Conservation (phyloP, 805 yeast species). For the Soucietia sequanensis region DNA sequence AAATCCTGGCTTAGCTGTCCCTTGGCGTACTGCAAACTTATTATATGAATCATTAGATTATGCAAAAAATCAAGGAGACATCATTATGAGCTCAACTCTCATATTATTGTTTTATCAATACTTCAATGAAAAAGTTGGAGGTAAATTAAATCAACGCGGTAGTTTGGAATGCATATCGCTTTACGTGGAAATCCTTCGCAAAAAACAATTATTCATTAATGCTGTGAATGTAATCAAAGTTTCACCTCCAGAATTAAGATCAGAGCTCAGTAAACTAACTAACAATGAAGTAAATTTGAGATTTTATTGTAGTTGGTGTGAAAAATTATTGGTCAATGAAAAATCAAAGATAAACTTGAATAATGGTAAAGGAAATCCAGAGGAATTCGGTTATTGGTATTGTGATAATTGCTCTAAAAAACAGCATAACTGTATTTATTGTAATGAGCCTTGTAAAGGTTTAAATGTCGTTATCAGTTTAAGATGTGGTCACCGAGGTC, state of each 20-base stretch:
- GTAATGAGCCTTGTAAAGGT: constrained; percentile 76
- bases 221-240: constrained; percentile 55
- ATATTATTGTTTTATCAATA: constrained; percentile 50
- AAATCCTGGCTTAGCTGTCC: too few relatives aligned
- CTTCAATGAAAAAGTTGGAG: constrained; percentile 8
- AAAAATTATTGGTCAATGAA: constrained; percentile 59
- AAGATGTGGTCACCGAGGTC: constrained; percentile 86
- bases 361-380: constrained; percentile 9
- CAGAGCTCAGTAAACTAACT: constrained; percentile 29
- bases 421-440: constrained; percentile 71
- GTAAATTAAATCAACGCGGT: constrained; percentile 23
- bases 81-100: constrained; percentile 57
- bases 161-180: constrained; percentile 55
- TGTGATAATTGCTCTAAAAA: constrained; percentile 67
- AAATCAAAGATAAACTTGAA: constrained; percentile 39
- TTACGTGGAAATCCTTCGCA: constrained; percentile 54
- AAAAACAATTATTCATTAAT: constrained; percentile 51
- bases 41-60: constrained; percentile 53
- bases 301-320: constrained; percentile 62
- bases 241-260: constrained; percentile 29
- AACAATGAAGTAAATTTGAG: constrained; percentile 35
- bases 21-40: constrained; percentile 58
- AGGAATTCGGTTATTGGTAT: constrained; percentile 73
- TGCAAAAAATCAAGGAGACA: constrained; percentile 61
- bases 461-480: constrained; percentile 55